phyloP scores from a whole-genome alignment of 1,139 yeast species.

The Sugiyamaella sp. region DNA sequence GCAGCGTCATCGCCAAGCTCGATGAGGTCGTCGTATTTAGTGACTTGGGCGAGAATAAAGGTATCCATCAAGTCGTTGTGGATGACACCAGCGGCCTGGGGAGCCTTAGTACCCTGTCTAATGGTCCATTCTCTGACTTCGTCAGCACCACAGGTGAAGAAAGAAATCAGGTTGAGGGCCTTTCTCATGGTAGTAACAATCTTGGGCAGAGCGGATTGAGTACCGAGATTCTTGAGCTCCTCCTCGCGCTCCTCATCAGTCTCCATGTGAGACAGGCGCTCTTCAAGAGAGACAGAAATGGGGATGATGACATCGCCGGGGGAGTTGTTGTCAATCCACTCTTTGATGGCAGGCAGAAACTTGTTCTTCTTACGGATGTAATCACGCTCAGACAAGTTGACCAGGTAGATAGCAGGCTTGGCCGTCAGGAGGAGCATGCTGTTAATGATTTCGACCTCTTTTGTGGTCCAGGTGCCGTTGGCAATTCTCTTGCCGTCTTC shows the following conservation, averaged over 20 bases:
- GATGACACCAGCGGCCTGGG: slow-evolving; percentile 92
- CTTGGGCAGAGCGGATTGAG: slow-evolving; percentile 82
- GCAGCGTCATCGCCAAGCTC: slow-evolving; percentile 90
- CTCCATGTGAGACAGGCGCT: slow-evolving; percentile 86
- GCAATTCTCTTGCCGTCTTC: slow-evolving; percentile 90
- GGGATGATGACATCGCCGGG: slow-evolving; percentile 97
- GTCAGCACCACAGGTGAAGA: slow-evolving; percentile 86
- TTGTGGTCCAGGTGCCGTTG: slow-evolving; percentile 83
- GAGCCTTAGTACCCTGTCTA: slow-evolving; percentile 75
- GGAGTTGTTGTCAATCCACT: slow-evolving; percentile 93
- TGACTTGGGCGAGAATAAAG: slow-evolving; percentile 83
- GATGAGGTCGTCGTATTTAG: slow-evolving; percentile 69
- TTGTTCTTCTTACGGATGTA: slow-evolving; percentile 97
- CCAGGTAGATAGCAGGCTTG: slow-evolving; percentile 92
- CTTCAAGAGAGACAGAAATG: slow-evolving; percentile 89
- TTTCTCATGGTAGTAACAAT: slow-evolving; percentile 70
- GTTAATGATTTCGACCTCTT: slow-evolving; percentile 89
- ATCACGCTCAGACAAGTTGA: slow-evolving; percentile 92
- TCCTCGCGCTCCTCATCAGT: slow-evolving; percentile 89
- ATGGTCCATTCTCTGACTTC: slow-evolving; percentile 96
- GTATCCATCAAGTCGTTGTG: slow-evolving; percentile 87
- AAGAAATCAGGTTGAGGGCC: slow-evolving; percentile 73
- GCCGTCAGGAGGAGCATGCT: slow-evolving; percentile 82
- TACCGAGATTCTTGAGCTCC: slow-evolving; percentile 85
- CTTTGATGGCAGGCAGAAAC: slow-evolving; percentile 85